phyloP scores from a whole-genome alignment of 208 protist genomes.

The Crithidia expoeki region DNA sequence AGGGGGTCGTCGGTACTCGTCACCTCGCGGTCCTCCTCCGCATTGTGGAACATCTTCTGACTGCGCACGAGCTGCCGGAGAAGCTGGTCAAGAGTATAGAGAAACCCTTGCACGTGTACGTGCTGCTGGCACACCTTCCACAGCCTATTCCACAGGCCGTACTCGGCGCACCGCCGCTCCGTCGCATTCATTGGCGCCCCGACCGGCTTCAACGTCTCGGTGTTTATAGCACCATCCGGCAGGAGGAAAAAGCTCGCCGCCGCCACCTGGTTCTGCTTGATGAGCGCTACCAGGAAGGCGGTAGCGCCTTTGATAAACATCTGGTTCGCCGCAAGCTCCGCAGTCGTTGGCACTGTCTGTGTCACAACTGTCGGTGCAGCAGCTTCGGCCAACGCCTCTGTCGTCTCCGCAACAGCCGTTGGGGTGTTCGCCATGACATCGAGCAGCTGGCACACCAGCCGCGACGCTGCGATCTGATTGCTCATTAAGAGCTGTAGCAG shows the following conservation, averaged over 20 bases:
- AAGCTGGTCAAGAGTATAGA: conserved; percentile 32
- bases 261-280: conserved; percentile 32
- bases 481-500: conserved; percentile 33
- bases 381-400: conserved; percentile 4
- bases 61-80: conserved; percentile 35
- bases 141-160: conserved; percentile 32
- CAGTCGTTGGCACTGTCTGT: background rate
- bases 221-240: conserved; percentile 38
- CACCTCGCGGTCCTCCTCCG: conserved; percentile 35
- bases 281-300: conserved; percentile 32
- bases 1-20: conserved; percentile 29
- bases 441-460: conserved; percentile 32
- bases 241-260: conserved; percentile 44
- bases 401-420: conserved; percentile 18
- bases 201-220: conserved; percentile 42
- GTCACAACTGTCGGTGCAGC: background rate
- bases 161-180: conserved; percentile 32
- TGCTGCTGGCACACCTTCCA: conserved; percentile 31
- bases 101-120: conserved; percentile 26
- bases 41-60: conserved; percentile 21
- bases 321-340: conserved; percentile 25
- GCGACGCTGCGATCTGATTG: conserved; percentile 11
- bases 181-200: conserved; percentile 39
- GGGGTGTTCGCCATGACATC: conserved; percentile 30
- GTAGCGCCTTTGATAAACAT: conserved; percentile 37